These are phyloP conservation scores for Punica granatum DNA, from an alignment of 345 rosid species.

Conservation along the genomic window DNA sequence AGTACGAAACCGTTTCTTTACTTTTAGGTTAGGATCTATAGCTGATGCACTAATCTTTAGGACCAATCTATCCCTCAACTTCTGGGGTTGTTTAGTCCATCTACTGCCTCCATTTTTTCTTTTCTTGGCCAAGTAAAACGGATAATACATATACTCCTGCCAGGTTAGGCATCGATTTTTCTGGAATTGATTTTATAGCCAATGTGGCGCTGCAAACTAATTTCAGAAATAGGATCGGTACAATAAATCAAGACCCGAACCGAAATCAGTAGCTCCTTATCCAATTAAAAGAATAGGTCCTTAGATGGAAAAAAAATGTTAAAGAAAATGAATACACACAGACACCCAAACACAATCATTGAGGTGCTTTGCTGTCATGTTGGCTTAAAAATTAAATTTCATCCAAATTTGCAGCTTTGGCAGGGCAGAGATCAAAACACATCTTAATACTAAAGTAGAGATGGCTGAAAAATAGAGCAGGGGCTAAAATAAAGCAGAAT, in stretches of 20 bases:
- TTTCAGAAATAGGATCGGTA: neutral
- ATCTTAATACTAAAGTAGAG: neutral
- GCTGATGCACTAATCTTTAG: neutral
- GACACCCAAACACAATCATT: neutral
- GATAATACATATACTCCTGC: neutral
- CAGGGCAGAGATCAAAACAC: neutral
- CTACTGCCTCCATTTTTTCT: neutral
- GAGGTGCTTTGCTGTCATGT: neutral
- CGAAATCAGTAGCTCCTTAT: no score
- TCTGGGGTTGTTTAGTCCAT: no score
- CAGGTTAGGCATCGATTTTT: neutral
- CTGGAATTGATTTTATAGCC: neutral
- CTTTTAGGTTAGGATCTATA: neutral
- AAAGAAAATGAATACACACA: no score
- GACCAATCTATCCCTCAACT: neutral
- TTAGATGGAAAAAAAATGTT: no score
- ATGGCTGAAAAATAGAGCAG: neutral
- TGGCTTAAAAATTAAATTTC: neutral
- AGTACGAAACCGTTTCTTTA: neutral
- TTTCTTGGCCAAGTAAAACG: neutral
- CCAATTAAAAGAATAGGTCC: no score
- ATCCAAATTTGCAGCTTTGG: no score
- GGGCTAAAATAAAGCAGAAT: neutral
- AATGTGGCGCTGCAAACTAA: neutral
- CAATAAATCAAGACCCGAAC: no score